Evolutionary conservation across 2,329 filamentous ascomycete genomes (phyloP).

Genomic region (Verticillium albo-atrum): DNA sequence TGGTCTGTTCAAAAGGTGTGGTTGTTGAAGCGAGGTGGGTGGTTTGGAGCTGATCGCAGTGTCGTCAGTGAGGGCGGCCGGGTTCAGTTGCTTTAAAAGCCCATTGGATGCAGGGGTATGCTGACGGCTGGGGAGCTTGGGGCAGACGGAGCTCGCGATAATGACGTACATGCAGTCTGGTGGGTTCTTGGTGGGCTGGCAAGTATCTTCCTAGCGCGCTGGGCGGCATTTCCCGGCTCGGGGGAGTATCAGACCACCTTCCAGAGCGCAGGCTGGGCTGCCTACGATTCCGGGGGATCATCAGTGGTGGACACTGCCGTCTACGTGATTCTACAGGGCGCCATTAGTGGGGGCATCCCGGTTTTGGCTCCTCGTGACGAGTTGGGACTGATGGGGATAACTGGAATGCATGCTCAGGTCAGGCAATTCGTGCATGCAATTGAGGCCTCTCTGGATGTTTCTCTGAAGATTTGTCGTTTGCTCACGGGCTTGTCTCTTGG

Average conservation of each 20-base stretch:
- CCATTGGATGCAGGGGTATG: background rate
- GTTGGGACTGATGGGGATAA: too few species aligned
- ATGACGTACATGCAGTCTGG: background rate
- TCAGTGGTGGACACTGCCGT: background rate
- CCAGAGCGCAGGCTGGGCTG: background rate
- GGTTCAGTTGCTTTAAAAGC: background rate
- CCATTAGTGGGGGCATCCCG: background rate
- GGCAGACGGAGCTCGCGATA: background rate
- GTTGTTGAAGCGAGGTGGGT: background rate
- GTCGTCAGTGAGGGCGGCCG: background rate
- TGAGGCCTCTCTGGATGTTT: background rate
- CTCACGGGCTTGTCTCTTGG: background rate
- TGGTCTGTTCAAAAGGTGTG: background rate
- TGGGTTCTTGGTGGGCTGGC: background rate
- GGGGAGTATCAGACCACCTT: background rate
- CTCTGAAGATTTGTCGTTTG: background rate
- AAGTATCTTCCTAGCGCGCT: slow-evolving; percentile 10
- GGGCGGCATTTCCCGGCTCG: slow-evolving; percentile 11
- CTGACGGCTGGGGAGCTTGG: background rate
- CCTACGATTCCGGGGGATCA: background rate
- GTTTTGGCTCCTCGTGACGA: background rate
- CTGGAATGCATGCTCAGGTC: background rate
- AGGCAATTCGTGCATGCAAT: background rate
- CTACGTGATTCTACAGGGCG: background rate
- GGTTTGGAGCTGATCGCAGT: background rate